A percentile compares a stretch with the other conserved stretches of the same genome.
Conservation (phyloP, 352 stramenopile species). For the Aphanomyces astaci region DNA sequence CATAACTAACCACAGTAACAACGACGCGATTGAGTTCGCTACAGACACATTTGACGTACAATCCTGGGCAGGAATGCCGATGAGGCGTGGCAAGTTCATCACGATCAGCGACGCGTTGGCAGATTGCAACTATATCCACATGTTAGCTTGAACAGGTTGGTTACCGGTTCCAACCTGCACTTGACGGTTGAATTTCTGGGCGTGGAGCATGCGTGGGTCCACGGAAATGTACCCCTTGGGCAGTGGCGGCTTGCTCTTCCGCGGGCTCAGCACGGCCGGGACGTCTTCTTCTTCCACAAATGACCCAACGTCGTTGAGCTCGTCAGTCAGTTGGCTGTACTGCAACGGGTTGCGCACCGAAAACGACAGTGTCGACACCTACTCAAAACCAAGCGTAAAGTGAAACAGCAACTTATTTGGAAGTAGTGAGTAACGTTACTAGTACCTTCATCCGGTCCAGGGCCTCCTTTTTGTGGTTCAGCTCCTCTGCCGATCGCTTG, state of each 20-base stretch:
- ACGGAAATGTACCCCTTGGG: neutral
- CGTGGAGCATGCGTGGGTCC: slow-evolving; percentile 14
- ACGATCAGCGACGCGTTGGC: slow-evolving; percentile 8
- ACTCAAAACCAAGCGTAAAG: no score
- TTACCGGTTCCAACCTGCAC: neutral
- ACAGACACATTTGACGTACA: neutral
- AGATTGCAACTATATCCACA: slow-evolving; percentile 9
- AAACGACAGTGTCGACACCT: slow-evolving; percentile 22
- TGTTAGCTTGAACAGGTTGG: no score
- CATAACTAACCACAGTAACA: slow-evolving; percentile 7
- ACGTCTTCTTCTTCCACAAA: slow-evolving; percentile 7
- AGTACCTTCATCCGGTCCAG: slow-evolving; percentile 11
- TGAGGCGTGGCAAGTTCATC: slow-evolving; percentile 19
- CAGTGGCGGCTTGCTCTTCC: neutral
- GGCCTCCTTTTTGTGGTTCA: slow-evolving; percentile 14
- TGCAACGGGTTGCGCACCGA: neutral
- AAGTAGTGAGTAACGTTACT: neutral
- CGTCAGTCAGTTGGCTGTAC: slow-evolving; percentile 10
- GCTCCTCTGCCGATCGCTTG: slow-evolving; percentile 22
- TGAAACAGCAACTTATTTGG: neutral
- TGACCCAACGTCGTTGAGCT: slow-evolving; percentile 15
- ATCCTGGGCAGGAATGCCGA: slow-evolving; percentile 1
- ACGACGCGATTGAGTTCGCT: neutral
- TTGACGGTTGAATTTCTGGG: slow-evolving; percentile 3
- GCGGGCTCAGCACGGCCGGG: neutral